phyloP scores from a whole-genome alignment of 176 grass and related monocot species.

The Oryza meridionalis region DNA sequence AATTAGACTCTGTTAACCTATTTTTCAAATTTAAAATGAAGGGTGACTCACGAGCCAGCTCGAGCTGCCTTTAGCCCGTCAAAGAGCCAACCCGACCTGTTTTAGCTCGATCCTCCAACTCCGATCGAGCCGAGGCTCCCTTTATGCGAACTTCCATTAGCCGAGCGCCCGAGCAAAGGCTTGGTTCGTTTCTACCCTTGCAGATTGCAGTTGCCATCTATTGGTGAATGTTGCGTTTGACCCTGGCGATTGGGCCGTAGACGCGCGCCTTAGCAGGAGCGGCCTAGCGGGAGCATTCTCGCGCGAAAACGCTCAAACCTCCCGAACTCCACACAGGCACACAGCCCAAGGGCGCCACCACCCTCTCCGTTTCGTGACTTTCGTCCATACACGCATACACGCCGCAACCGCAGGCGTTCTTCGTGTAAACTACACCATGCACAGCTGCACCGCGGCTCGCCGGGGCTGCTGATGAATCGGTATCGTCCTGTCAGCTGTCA shows the following conservation, averaged over 20 bases:
- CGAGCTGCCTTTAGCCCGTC: too few relatives aligned
- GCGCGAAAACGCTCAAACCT: neutral
- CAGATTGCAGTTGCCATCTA: neutral
- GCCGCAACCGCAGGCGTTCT: neutral
- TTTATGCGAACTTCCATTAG: too few relatives aligned
- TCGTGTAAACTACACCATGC: neutral
- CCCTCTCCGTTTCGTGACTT: neutral
- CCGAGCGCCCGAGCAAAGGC: too few relatives aligned
- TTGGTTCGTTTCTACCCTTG: too few relatives aligned
- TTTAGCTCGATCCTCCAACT: too few relatives aligned
- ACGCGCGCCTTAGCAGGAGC: neutral
- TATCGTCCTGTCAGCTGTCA: neutral
- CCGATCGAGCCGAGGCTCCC: too few relatives aligned
- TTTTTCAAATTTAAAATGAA: too few relatives aligned
- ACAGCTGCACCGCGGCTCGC: neutral
- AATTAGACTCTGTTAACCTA: too few relatives aligned
- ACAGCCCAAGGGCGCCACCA: neutral
- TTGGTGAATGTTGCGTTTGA: neutral
- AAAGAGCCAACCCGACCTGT: too few relatives aligned
- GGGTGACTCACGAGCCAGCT: too few relatives aligned
- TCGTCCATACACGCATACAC: neutral
- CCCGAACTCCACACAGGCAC: slow-evolving; percentile 11
- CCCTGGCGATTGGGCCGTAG: too few relatives aligned
- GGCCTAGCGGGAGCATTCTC: neutral
- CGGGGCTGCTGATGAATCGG: slow-evolving; percentile 7